Base-by-base conservation (phyloP, 257 asterid genomes). In the Solanum infundibuliforme region DNA sequence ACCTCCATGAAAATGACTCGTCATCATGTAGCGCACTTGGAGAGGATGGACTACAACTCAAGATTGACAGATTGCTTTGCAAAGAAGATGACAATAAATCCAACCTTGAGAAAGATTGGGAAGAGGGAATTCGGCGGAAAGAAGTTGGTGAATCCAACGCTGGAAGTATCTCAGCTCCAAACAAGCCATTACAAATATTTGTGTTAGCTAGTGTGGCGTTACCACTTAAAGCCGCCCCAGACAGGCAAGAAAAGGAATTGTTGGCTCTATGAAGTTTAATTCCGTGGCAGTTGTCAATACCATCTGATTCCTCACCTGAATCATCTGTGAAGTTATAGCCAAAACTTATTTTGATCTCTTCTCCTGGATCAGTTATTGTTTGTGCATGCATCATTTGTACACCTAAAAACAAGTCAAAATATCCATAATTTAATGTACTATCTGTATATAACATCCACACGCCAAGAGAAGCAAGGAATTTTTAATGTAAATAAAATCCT, bases 151-250 rank as follows among this genome's bases (percentile, higher is more conserved):
- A 97, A 91, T 97, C 99, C 87, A 93, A 87, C 11, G 95, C 92
- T 1, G 99, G 98, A 39, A 97, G 92, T 83, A 97, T 95, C 90
- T 97, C 99, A 5, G 95, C 94, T 35, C 94, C 98, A 46, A 95
- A 91, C 88, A 97, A 89, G 20, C 99, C 99, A 36, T 97, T 97
- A 95, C 99, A 95, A 34, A 97, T 95, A 83, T 97, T 97, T 29
- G 99, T 95, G 92, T 97, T 97, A 4, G 98, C 99, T 86, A 97
- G 89, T 2, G 99, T 97, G 21, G 96, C 94, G 16, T 97, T 95
- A 85, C 98, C 99, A 88, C 99, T 95, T 87, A 97, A 81, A 66
- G 99, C 99, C 39, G 99, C 99, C 8, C 99, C 99, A 1, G 96
- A 93, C 88, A 97, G 94, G 89, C 98, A 95, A 36, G 98, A 95